A percentile compares a stretch with the other conserved stretches of the same genome.
phyloP scores from a whole-genome alignment of 176 grass and related monocot genomes.

The Cenchrus americanus region DNA sequence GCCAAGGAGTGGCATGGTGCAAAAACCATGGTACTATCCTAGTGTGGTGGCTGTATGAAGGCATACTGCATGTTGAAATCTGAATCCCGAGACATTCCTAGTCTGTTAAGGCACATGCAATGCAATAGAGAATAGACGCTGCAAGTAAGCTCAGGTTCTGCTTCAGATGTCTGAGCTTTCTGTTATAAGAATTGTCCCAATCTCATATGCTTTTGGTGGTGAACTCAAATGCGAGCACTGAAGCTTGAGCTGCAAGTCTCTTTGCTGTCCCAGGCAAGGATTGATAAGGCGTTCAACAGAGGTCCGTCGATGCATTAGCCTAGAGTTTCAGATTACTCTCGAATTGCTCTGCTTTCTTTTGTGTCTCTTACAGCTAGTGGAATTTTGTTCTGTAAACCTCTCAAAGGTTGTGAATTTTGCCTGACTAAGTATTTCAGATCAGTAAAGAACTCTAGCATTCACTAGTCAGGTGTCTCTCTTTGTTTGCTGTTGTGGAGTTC shows the following conservation, averaged over 20 bases:
- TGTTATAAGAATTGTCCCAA: background rate
- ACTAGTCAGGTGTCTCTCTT: background rate
- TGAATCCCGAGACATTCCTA: background rate
- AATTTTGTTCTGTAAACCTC: conserved; percentile 4
- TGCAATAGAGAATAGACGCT: no score
- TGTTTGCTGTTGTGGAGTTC: background rate
- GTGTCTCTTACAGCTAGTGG: background rate
- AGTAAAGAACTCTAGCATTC: background rate
- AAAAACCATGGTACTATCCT: background rate
- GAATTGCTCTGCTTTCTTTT: background rate
- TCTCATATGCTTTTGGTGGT: background rate
- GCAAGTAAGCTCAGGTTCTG: background rate
- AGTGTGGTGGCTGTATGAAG: background rate
- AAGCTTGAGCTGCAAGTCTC: background rate
- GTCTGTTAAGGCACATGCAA: background rate
- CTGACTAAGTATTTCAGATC: background rate
- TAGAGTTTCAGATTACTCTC: background rate
- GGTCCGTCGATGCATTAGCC: background rate
- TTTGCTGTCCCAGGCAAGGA: background rate
- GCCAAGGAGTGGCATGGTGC: background rate
- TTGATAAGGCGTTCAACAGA: background rate
- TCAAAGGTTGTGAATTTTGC: conserved; percentile 3
- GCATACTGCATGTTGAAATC: background rate
- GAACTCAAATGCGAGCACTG: background rate
- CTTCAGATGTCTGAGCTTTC: background rate